A percentile compares a stretch with the other conserved stretches of the same genome.
Conservation (phyloP, 768 basidiomycete species). For the Phanerochaete carnosa region DNA sequence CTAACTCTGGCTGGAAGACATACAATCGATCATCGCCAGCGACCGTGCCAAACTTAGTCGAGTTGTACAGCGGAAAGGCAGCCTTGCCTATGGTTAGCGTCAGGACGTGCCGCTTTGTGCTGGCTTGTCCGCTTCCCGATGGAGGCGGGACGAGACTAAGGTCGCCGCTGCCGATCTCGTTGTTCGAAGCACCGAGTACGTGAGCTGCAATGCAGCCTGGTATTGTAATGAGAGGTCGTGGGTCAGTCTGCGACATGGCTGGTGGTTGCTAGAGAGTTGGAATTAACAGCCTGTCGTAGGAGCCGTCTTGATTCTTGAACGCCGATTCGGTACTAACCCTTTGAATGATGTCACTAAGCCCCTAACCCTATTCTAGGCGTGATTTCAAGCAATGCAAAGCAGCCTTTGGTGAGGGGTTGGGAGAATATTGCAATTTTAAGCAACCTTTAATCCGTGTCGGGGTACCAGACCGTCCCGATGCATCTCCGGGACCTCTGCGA, state of each 20-base stretch:
- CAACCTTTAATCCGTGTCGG: no score
- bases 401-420: no score
- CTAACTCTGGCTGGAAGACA: slow-evolving; percentile 11
- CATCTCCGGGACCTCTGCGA: no score
- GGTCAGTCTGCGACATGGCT: not conserved
- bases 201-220: slow-evolving; percentile 17
- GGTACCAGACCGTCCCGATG: no score
- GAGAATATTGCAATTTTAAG: no score
- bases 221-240: slow-evolving; percentile 8
- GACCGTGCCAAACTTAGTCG: slow-evolving; percentile 13
- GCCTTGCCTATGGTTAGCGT: slow-evolving; percentile 11
- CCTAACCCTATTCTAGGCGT: no score
- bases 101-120: slow-evolving; percentile 5
- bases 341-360: no score
- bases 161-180: slow-evolving; percentile 17
- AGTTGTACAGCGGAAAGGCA: slow-evolving; percentile 12
- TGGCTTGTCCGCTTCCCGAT: not conserved
- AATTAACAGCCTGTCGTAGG: no score
- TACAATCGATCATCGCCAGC: slow-evolving; percentile 13
- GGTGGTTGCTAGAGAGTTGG: no score
- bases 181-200: slow-evolving; percentile 16
- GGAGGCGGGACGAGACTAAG: slow-evolving; percentile 16
- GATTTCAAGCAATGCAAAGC: no score
- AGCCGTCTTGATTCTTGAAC: no score
- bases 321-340: no score